phyloP scores from a whole-genome alignment of 176 grass and related monocot genomes.

The Aegilops umbellulata region DNA sequence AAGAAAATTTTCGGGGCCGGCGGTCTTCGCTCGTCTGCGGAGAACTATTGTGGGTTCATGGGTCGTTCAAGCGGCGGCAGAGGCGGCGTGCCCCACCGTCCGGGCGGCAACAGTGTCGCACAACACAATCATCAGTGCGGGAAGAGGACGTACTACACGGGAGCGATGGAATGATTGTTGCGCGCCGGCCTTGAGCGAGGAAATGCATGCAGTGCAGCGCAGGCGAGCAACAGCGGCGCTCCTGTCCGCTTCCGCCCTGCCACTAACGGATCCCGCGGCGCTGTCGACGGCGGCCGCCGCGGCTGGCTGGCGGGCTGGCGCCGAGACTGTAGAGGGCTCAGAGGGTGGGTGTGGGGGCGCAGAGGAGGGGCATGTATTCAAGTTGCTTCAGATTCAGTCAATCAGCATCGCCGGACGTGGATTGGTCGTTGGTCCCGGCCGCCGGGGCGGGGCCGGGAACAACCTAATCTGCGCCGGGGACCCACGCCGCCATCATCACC shows the following conservation, averaged over 20 bases:
- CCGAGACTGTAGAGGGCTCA: constrained; percentile 17
- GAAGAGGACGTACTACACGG: not conserved
- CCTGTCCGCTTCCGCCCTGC: not conserved
- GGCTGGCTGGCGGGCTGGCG: not conserved
- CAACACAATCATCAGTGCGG: not conserved
- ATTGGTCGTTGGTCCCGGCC: not conserved
- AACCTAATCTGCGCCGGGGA: not conserved
- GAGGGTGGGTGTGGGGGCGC: not conserved
- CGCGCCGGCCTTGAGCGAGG: not conserved
- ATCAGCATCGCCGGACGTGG: not conserved
- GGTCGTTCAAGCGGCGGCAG: not conserved
- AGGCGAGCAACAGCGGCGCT: not conserved
- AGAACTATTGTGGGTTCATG: not conserved
- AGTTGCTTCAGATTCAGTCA: not conserved
- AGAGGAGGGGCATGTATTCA: not conserved
- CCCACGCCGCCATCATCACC: not conserved
- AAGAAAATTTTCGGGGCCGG: not conserved
- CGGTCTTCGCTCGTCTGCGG: not conserved
- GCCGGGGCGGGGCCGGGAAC: too few species aligned
- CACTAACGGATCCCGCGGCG: constrained; percentile 34
- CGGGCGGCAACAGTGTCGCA: not conserved
- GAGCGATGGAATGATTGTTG: not conserved
- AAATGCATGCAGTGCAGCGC: not conserved
- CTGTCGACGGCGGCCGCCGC: constrained; percentile 24
- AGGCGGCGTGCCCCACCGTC: not conserved